Conservation (phyloP, 805 yeast species). For the Ogataea thermomethanolica region DNA sequence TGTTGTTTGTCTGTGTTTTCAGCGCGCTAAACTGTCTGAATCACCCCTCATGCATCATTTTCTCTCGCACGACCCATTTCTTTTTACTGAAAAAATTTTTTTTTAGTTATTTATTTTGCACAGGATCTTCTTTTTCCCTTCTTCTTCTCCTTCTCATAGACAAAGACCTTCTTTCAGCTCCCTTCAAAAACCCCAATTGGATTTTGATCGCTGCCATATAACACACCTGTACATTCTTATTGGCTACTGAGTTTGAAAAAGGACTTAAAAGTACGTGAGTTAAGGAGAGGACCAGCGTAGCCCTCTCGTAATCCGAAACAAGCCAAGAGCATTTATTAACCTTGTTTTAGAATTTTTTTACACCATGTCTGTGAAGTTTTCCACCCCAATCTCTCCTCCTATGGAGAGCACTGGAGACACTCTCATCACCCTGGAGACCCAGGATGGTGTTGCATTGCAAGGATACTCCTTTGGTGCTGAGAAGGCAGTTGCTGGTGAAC, state of each 20-base stretch:
- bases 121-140: constrained; percentile 25
- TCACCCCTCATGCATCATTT: neutral
- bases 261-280: constrained; percentile 11
- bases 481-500: constrained; percentile 87
- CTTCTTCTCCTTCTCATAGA: constrained; percentile 38
- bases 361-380: constrained; percentile 44
- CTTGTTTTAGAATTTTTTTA: constrained; percentile 1
- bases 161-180: constrained; percentile 31
- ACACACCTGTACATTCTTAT: neutral
- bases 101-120: constrained; percentile 7
- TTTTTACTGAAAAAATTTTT: constrained; percentile 10
- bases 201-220: constrained; percentile 15
- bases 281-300: constrained; percentile 8
- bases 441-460: constrained; percentile 80
- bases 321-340: constrained; percentile 1
- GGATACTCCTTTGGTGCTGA: constrained; percentile 98
- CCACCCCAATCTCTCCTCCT: constrained; percentile 88
- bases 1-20: neutral
- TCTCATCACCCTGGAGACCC: constrained; percentile 82
- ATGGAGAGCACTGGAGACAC: constrained; percentile 80
- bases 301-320: constrained; percentile 1
- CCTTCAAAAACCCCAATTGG: constrained; percentile 11
- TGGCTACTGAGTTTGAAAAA: constrained; percentile 13
- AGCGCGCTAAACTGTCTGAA: neutral
- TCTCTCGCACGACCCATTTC: constrained; percentile 10